Evolutionary conservation across 2,329 filamentous ascomycete species (phyloP).

Genomic region (Huntiella omanensis): DNA sequence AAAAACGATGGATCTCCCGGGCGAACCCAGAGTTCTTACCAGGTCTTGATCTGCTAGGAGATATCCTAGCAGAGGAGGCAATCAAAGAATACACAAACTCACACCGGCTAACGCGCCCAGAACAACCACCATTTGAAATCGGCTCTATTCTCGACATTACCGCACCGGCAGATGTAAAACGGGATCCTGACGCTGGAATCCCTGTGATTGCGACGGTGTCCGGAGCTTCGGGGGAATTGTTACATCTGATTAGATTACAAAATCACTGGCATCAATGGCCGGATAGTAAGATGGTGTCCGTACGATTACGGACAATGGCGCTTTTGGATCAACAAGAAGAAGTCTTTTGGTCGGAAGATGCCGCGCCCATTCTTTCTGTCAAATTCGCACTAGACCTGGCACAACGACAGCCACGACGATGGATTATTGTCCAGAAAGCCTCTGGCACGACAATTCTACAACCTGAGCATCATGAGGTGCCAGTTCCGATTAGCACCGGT

Average conservation of each 20-base stretch:
- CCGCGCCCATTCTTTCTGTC: slow-evolving; percentile 30
- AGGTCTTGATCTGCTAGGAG: slow-evolving; percentile 19
- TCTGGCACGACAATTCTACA: slow-evolving; percentile 32
- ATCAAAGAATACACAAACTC: slow-evolving; percentile 1
- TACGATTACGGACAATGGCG: slow-evolving; percentile 29
- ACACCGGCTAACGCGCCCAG: slow-evolving; percentile 3
- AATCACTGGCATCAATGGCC: slow-evolving; percentile 37
- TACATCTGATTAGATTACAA: slow-evolving; percentile 34
- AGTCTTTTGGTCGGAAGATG: slow-evolving; percentile 34
- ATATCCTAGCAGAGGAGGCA: slow-evolving; percentile 20
- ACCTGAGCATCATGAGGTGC: slow-evolving; percentile 27
- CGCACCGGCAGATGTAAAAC: slow-evolving; percentile 8
- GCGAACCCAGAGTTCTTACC: slow-evolving; percentile 31
- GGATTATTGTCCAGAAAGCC: slow-evolving; percentile 35
- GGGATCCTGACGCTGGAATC: slow-evolving; percentile 14
- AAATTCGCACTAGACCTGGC: slow-evolving; percentile 25
- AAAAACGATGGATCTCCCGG: slow-evolving; percentile 31
- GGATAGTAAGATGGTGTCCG: slow-evolving; percentile 23
- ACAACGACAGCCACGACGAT: slow-evolving; percentile 23
- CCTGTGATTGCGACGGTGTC: slow-evolving; percentile 28
- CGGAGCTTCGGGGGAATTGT: slow-evolving; percentile 37
- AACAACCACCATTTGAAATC: slow-evolving; percentile 26
- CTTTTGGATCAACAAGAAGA: slow-evolving; percentile 25
- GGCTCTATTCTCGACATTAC: slow-evolving; percentile 32
- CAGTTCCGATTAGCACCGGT: slow-evolving; percentile 15